A percentile compares a stretch with the other conserved stretches of the same genome.
These are phyloP conservation scores for Butyriboletus regius DNA, from an alignment of 1,284 basidiomycete genomes.

Conservation along the genomic window DNA sequence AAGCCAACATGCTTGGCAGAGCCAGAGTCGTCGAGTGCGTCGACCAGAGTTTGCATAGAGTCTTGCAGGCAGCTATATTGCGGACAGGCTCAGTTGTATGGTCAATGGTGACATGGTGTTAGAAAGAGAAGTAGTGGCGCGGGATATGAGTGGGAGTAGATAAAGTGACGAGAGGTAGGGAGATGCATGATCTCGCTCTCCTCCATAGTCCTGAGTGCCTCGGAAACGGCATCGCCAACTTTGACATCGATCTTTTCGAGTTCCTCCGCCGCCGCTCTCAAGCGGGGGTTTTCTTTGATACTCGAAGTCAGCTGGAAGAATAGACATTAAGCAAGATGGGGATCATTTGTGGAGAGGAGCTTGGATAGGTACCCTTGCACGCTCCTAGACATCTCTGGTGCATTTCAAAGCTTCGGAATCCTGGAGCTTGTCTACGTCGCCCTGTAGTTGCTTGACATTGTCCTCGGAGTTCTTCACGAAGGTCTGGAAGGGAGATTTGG, in stretches of 20 bases:
- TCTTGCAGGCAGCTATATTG: conserved; percentile 91
- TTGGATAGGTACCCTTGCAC: conserved; percentile 66
- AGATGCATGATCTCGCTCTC: conserved; percentile 79
- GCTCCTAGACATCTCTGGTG: conserved; percentile 85
- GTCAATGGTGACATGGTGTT: conserved; percentile 69
- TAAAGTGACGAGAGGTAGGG: not conserved
- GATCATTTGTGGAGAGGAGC: not conserved
- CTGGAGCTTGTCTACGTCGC: conserved; percentile 93
- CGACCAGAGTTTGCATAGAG: conserved; percentile 81
- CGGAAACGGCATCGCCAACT: conserved; percentile 86
- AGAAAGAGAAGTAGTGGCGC: conserved; percentile 72
- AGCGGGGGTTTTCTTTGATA: conserved; percentile 91
- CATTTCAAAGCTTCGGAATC: conserved; percentile 95
- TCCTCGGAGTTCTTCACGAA: conserved; percentile 93
- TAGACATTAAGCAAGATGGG: conserved; percentile 4
- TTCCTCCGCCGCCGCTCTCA: conserved; percentile 87
- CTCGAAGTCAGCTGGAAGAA: conserved; percentile 71
- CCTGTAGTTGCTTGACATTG: conserved; percentile 93
- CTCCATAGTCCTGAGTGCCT: conserved; percentile 85
- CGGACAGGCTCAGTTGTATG: conserved; percentile 87
- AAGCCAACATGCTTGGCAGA: conserved; percentile 89
- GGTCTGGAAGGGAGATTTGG: conserved; percentile 89
- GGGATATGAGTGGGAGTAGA: conserved; percentile 44
- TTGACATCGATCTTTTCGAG: conserved; percentile 83
- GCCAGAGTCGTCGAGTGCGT: conserved; percentile 90